Conservation (phyloP, 495 filamentous ascomycete genomes). For the Hypoxylon rickii region DNA sequence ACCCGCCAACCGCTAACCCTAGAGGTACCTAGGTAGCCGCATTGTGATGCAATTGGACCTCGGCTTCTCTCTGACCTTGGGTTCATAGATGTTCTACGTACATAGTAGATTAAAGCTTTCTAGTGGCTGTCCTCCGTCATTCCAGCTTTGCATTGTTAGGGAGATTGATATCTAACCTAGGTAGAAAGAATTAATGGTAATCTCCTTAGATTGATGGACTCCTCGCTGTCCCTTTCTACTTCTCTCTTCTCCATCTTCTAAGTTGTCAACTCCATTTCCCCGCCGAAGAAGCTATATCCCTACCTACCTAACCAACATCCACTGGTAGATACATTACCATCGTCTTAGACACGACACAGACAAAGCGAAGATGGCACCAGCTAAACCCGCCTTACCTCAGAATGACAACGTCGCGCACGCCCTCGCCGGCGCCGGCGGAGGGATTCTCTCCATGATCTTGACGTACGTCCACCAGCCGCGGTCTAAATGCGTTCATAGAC, state of each 20-base stretch:
- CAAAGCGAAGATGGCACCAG: conserved; percentile 37
- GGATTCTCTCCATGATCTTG: conserved; percentile 91
- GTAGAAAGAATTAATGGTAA: no score
- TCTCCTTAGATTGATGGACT: no score
- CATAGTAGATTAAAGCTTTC: not conserved
- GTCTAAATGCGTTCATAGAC: no score
- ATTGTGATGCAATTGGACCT: conserved; percentile 44
- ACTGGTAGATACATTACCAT: no score
- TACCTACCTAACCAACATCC: not conserved
- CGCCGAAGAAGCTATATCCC: not conserved
- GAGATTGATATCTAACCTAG: no score
- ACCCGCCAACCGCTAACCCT: no score
- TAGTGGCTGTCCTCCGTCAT: no score
- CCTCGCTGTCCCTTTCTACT: not conserved
- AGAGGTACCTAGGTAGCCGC: conserved; percentile 5
- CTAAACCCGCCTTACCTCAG: conserved; percentile 61
- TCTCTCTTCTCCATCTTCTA: not conserved
- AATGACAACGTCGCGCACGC: conserved; percentile 93
- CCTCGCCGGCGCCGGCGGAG: conserved; percentile 85
- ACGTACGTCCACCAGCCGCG: conserved; percentile 68
- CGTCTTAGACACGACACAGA: not conserved
- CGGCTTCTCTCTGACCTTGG: conserved; percentile 19
- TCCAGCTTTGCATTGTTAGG: not conserved
- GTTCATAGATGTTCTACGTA: conserved; percentile 3
- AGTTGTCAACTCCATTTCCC: not conserved